These are phyloP conservation scores for Barnettozyma salicaria DNA, from an alignment of 805 yeast genomes.

Conservation along the genomic window DNA sequence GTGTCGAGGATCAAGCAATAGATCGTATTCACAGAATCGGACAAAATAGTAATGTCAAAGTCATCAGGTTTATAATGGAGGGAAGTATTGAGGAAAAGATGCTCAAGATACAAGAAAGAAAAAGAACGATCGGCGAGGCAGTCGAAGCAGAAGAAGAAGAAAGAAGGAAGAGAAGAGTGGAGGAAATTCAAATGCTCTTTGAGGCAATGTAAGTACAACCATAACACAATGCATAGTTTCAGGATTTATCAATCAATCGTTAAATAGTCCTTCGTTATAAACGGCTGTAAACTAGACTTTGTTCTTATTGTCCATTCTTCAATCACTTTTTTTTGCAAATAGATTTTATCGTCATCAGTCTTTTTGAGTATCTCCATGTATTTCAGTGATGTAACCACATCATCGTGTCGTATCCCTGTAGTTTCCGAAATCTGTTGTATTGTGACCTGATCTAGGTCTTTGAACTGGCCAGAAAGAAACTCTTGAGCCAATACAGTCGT, in stretches of 20 bases:
- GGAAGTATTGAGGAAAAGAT: conserved; percentile 83
- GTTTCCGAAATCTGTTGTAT: conserved; percentile 43
- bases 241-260: conserved; percentile 5
- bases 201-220: conserved; percentile 33
- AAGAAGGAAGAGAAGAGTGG: conserved; percentile 59
- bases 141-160: conserved; percentile 74
- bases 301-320: conserved; percentile 15
- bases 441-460: conserved; percentile 30
- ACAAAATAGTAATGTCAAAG: conserved; percentile 64
- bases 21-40: conserved; percentile 92
- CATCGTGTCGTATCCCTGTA: conserved; percentile 63
- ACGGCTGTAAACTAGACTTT: conserved; percentile 14
- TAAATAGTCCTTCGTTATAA: conserved; percentile 2
- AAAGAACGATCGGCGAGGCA: conserved; percentile 74
- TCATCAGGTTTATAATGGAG: conserved; percentile 74
- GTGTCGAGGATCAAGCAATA: conserved; percentile 86
- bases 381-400: conserved; percentile 52
- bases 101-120: conserved; percentile 81
- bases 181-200: conserved; percentile 65
- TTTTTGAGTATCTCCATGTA: conserved; percentile 42
- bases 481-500: conserved; percentile 43
- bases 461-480: conserved; percentile 36
- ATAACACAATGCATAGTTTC: neutral
- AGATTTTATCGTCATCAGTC: conserved; percentile 18
- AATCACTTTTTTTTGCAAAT: conserved; percentile 12